Conservation (phyloP, 352 stramenopile species). For the Peronospora farinosa region DNA sequence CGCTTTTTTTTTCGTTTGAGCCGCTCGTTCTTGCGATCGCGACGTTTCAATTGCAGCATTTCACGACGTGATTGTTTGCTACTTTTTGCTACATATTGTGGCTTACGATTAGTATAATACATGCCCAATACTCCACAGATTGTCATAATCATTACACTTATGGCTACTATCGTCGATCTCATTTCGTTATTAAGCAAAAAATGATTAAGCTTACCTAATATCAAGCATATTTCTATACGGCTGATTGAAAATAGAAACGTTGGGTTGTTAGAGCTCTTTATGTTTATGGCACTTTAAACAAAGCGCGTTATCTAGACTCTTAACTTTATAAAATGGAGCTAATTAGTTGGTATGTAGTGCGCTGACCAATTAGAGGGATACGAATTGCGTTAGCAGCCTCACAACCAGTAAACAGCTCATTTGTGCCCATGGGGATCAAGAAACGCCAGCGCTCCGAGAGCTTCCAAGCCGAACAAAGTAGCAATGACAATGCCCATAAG, state of each 20-base stretch:
- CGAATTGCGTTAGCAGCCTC: neutral
- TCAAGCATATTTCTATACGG: no score
- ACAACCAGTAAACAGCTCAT: slow-evolving; percentile 8
- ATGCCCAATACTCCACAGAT: slow-evolving; percentile 6
- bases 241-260: neutral
- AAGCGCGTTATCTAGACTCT: neutral
- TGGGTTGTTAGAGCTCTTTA: no score
- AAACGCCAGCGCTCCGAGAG: slow-evolving; percentile 39
- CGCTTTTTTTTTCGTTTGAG: slow-evolving; percentile 25
- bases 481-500: slow-evolving; percentile 30
- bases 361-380: neutral
- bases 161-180: slow-evolving; percentile 5
- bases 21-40: slow-evolving; percentile 30
- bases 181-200: slow-evolving; percentile 1
- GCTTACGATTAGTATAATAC: neutral
- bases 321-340: no score
- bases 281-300: neutral
- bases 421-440: slow-evolving; percentile 20
- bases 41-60: slow-evolving; percentile 20
- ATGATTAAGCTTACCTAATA: no score
- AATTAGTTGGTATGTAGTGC: neutral
- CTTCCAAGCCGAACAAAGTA: slow-evolving; percentile 16
- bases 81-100: neutral
- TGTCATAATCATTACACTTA: slow-evolving; percentile 2
- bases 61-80: slow-evolving; percentile 16